A percentile compares a stretch with the other conserved stretches of the same genome.
phyloP scores from a whole-genome alignment of 257 asterid species.

The Solanum ossicruentum region DNA sequence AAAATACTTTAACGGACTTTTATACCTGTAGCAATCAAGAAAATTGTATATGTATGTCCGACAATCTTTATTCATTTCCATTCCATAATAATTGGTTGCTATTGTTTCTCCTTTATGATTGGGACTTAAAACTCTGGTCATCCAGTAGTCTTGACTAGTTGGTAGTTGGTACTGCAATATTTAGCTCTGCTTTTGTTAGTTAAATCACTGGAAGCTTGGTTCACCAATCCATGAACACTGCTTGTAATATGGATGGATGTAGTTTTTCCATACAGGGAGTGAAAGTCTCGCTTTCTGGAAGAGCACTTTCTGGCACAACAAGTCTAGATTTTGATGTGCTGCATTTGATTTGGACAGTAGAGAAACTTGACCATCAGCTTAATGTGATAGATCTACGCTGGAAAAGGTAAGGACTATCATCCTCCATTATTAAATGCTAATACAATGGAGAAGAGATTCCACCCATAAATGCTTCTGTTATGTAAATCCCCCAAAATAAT shows the following conservation, averaged over 20 bases:
- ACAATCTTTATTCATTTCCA: not conserved
- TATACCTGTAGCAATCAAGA: not conserved
- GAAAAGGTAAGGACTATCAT: constrained; percentile 26
- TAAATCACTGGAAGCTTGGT: not conserved
- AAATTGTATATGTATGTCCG: not conserved
- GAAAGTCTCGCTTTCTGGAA: constrained; percentile 54
- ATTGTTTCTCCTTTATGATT: not conserved
- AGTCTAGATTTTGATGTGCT: constrained; percentile 47
- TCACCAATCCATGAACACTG: not conserved
- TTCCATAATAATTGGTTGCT: not conserved
- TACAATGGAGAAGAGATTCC: not conserved
- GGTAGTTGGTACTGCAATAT: not conserved
- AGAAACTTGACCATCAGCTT: constrained; percentile 66
- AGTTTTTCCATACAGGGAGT: constrained; percentile 48
- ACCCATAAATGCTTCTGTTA: not conserved
- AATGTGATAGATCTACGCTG: constrained; percentile 52
- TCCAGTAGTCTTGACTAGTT: not conserved
- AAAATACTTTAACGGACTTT: not conserved
- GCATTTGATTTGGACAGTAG: constrained; percentile 61
- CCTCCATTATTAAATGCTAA: not conserved
- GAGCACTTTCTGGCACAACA: constrained; percentile 36
- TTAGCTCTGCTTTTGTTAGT: not conserved
- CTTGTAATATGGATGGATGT: not conserved
- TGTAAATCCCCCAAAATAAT: not conserved
- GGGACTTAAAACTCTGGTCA: not conserved